Evolutionary conservation across 1,284 basidiomycete genomes (phyloP), one percentile per base, ranked within the genome.

Genomic region (Ceratobasidium theobromae): DNA sequence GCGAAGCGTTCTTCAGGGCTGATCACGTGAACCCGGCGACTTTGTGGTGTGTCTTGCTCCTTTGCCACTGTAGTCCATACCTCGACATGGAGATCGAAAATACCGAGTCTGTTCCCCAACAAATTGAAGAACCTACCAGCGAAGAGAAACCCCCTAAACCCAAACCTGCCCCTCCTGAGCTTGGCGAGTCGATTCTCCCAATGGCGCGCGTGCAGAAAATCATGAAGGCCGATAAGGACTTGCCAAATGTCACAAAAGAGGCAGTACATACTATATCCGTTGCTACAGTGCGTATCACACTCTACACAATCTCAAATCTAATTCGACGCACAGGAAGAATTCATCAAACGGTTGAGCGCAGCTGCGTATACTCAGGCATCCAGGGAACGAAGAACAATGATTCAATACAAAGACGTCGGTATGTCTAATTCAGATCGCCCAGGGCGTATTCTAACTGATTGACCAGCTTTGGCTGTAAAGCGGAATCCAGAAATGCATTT

Each of bases 141-240:
- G 46, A 60, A 60, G 18, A 53, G 30, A 43, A 57, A 43, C 32
- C 45, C 18, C 27, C 52, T 23, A 65, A 64, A 21, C 60, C 67
- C 25, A 64, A 54, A 16, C 51, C 64, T 21, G 49, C 65, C 5
- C 55, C 66, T 28, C 69, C 84, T 65, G 82, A 82, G 64, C 76
- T 77, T 27, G 89, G 89, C 21, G 88, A 85, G 72, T 85, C 88
- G 0, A 65, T 87, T 25, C 74, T 91, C 27, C 89, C 89, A 0
- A 79, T 88, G 67, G 79, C 87, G 4, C 82, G 87, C 70, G 88
- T 92, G 32, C 88, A 89, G 72, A 87, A 81, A 75, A 89, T 92
- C 38, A 80, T 91, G 69, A 92, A 89, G 72, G 89, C 86, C 14
- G 89, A 92, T 75, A 88, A 86, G 79, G 89, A 91, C 41, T 81